phyloP scores from a whole-genome alignment of 331 rosid genomes.

The Malus hybrid region DNA sequence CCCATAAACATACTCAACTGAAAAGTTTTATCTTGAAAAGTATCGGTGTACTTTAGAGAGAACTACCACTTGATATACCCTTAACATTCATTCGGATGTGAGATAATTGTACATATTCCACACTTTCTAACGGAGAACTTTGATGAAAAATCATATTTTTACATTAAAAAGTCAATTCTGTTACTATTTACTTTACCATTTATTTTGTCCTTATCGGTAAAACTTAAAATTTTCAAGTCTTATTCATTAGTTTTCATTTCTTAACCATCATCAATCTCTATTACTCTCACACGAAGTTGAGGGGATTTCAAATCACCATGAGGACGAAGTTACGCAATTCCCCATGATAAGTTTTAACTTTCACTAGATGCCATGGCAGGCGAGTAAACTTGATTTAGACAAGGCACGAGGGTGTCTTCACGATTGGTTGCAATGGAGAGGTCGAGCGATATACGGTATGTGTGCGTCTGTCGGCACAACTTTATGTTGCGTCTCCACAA shows the following conservation, averaged over 20 bases:
- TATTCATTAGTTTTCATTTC: no score
- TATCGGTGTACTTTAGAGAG: no score
- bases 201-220: no score
- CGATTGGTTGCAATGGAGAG: slow-evolving; percentile 1
- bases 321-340: not conserved
- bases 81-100: not conserved
- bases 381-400: not conserved
- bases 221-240: no score
- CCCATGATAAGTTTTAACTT: not conserved
- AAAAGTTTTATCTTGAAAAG: no score
- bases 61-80: no score
- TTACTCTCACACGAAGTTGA: not conserved
- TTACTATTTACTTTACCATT: no score
- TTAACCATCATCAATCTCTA: not conserved
- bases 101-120: not conserved
- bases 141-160: no score
- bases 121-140: no score
- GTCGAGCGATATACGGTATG: not conserved
- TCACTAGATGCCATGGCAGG: not conserved
- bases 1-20: not conserved
- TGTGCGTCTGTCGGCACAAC: not conserved
- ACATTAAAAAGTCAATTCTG: no score
- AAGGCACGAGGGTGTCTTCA: slow-evolving; percentile 3
- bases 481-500: not conserved
- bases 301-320: not conserved